These are phyloP conservation scores for Zoysia pacifica DNA, from an alignment of 176 grass and related monocot species.

Conservation along the genomic window DNA sequence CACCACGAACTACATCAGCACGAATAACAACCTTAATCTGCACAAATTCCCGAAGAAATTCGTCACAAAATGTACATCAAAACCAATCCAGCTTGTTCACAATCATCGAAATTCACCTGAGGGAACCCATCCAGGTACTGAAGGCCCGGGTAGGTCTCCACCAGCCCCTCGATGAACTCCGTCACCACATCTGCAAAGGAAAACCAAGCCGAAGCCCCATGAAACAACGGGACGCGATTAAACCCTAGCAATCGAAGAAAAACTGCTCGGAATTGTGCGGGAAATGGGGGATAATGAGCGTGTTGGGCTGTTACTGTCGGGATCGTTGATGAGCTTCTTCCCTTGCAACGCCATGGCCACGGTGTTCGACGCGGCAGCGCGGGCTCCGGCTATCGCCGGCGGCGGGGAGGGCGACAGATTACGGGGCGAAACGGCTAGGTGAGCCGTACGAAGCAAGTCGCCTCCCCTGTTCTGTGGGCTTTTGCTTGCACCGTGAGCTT, in stretches of 20 bases:
- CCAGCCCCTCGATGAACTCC: slow-evolving; percentile 97
- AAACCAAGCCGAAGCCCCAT: slow-evolving; percentile 15
- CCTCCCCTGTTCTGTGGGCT: slow-evolving; percentile 42
- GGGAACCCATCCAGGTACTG: slow-evolving; percentile 96
- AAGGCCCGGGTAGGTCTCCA: slow-evolving; percentile 93
- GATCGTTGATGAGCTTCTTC: slow-evolving; percentile 95
- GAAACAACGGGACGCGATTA: slow-evolving; percentile 13
- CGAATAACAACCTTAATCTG: slow-evolving; percentile 99
- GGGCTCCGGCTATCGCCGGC: slow-evolving; percentile 31
- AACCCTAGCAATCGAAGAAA: slow-evolving; percentile 45
- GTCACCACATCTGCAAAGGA: slow-evolving; percentile 80
- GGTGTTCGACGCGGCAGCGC: background rate
- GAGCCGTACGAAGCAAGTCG: slow-evolving; percentile 41
- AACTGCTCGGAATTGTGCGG: slow-evolving; percentile 18
- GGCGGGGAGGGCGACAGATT: slow-evolving; percentile 23
- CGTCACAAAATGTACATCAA: background rate
- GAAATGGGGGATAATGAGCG: slow-evolving; percentile 33
- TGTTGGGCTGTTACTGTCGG: slow-evolving; percentile 56
- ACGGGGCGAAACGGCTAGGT: slow-evolving; percentile 5
- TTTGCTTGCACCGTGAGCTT: slow-evolving; percentile 44
- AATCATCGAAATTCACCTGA: slow-evolving; percentile 49
- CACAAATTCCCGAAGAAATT: slow-evolving; percentile 31
- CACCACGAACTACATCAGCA: slow-evolving; percentile 65
- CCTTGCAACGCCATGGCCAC: slow-evolving; percentile 74
- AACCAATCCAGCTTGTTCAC: slow-evolving; percentile 24